phyloP scores from a whole-genome alignment of 306 rosid species.

The Vigna nakashimae region DNA sequence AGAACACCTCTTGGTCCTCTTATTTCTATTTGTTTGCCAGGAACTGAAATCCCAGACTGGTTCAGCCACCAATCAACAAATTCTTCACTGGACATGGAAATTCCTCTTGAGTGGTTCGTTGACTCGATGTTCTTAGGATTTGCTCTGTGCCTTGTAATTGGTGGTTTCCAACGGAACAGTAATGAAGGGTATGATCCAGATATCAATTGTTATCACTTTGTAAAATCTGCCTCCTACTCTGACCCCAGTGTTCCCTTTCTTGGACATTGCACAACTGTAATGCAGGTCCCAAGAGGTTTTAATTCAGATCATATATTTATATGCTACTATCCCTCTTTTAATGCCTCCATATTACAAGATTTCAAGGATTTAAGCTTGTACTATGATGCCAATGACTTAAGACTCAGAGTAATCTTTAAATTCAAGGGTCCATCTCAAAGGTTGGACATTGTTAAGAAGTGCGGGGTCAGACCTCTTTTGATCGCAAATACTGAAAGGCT shows the following conservation, averaged over 20 bases:
- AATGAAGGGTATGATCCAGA: constrained; percentile 38
- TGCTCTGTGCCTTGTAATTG: constrained; percentile 38
- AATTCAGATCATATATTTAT: constrained; percentile 36
- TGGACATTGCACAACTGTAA: constrained; percentile 43
- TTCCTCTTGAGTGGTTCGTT: constrained; percentile 37
- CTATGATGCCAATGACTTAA: constrained; percentile 36
- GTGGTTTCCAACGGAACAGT: constrained; percentile 30
- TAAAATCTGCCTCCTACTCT: constrained; percentile 30
- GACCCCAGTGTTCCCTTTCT: constrained; percentile 32
- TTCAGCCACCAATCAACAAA: constrained; percentile 36
- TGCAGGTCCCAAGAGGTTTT: constrained; percentile 36
- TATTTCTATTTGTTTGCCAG: constrained; percentile 39
- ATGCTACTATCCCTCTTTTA: constrained; percentile 39
- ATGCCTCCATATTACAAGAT: constrained; percentile 34
- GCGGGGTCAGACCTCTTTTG: constrained; percentile 41
- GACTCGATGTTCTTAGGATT: constrained; percentile 39
- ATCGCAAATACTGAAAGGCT: constrained; percentile 30
- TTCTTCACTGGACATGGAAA: constrained; percentile 39
- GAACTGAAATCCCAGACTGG: constrained; percentile 46
- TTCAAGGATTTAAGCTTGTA: constrained; percentile 36
- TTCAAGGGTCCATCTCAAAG: constrained; percentile 43
- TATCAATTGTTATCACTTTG: constrained; percentile 41
- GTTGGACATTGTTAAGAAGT: constrained; percentile 40
- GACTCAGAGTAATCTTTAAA: constrained; percentile 34
- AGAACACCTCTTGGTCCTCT: constrained; percentile 33